phyloP scores from a whole-genome alignment of 73 alveolate genomes.

The Tetrahymena thermophila region DNA sequence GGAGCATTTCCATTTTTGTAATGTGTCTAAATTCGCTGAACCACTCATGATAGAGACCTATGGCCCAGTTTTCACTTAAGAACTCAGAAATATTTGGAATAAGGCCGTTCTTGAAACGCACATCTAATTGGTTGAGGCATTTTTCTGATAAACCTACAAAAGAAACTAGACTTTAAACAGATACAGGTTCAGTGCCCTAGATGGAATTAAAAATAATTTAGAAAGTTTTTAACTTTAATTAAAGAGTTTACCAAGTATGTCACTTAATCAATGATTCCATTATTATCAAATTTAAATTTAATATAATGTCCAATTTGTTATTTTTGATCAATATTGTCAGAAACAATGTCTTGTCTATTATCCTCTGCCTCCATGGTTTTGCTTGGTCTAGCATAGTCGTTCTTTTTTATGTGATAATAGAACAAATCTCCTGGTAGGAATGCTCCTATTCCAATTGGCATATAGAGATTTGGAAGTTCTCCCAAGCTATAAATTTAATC shows the following conservation, averaged over 20 bases:
- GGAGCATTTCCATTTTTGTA: slow-evolving; percentile 67
- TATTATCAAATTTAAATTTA: slow-evolving; percentile 86
- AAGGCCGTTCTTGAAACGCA: slow-evolving; percentile 79
- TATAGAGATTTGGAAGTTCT: slow-evolving; percentile 90
- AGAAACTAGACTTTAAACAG: slow-evolving; percentile 78
- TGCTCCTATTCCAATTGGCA: slow-evolving; percentile 95
- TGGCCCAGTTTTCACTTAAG: slow-evolving; percentile 96
- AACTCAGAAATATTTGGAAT: slow-evolving; percentile 93
- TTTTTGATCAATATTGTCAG: slow-evolving; percentile 66
- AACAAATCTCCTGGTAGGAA: slow-evolving; percentile 78
- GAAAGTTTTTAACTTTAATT: neutral
- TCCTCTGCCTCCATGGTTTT: slow-evolving; percentile 52
- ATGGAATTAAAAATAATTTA: neutral
- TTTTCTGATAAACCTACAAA: slow-evolving; percentile 96
- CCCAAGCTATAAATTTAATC: slow-evolving; percentile 58
- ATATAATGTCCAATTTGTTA: slow-evolving; percentile 77
- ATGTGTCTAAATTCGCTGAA: slow-evolving; percentile 94
- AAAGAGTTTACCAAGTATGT: slow-evolving; percentile 55
- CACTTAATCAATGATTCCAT: slow-evolving; percentile 94
- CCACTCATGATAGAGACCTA: slow-evolving; percentile 97
- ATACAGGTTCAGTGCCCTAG: slow-evolving; percentile 81
- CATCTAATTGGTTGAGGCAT: slow-evolving; percentile 83
- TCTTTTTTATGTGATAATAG: slow-evolving; percentile 87
- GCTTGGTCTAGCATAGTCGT: slow-evolving; percentile 79
- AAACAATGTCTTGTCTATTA: slow-evolving; percentile 81